Conservation (phyloP, 495 filamentous ascomycete genomes). For the Penicillium mononematosum region DNA sequence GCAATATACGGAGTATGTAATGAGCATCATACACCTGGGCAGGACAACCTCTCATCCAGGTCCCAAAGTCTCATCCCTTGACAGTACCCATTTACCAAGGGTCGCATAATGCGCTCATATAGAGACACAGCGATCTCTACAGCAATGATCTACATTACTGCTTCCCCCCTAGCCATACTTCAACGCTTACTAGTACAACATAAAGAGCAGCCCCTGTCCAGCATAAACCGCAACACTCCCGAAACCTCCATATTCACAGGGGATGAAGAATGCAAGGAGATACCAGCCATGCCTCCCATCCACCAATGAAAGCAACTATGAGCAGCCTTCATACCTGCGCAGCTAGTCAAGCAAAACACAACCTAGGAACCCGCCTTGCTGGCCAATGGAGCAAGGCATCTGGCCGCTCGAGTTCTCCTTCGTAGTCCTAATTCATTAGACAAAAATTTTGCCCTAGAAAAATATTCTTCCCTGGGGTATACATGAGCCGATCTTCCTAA, state of each 20-base stretch:
- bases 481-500: conserved; percentile 11
- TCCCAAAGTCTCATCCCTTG: conserved; percentile 5
- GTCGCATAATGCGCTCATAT: background rate
- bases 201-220: conserved; percentile 15
- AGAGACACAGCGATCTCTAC: background rate
- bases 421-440: conserved; percentile 10
- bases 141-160: conserved; percentile 5
- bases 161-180: background rate
- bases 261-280: conserved; percentile 29
- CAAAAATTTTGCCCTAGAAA: conserved; percentile 3
- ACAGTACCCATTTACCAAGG: background rate
- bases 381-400: conserved; percentile 22
- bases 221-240: background rate
- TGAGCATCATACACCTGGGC: background rate
- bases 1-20: background rate
- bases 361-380: conserved; percentile 3
- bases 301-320: conserved; percentile 16
- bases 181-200: background rate
- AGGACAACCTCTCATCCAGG: background rate
- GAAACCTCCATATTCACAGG: conserved; percentile 22
- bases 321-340: conserved; percentile 13
- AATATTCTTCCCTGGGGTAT: conserved; percentile 3
- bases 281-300: conserved; percentile 9
- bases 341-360: background rate
- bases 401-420: conserved; percentile 9